Evolutionary conservation across 176 grass and related monocot genomes (phyloP), one percentile per base, ranked within the genome.

Genomic region (Oryza officinalis): DNA sequence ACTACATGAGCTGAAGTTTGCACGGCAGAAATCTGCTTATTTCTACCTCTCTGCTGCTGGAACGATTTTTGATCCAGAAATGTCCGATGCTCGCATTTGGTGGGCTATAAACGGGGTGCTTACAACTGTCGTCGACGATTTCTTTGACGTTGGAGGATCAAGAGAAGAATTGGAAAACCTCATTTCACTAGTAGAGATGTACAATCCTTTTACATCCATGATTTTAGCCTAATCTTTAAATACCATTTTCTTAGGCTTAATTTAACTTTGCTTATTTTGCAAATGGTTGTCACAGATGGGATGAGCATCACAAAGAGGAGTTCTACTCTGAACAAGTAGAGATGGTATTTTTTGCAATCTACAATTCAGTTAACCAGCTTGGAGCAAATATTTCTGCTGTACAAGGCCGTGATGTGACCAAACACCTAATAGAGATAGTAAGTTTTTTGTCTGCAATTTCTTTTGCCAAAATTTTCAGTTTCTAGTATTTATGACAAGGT

Each of bases 111-210:
- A 80, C 52, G 79, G 43, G 9, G 85, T 92, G n/a, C 88, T 94
- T 13, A 65, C 81, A 3, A 90, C 89, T 2, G 35, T 89, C 0
- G 61, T 92, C 30, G 92, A 94, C 6, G 92, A 94, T 71, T 86
- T 94, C n/a, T 94, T 94, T 32, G 92, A 94, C 9, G 13, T 70
- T 14, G 92, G 54, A 33, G 92, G 89, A 59, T 92, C 87, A 26
- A 82, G 37, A 74, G 77, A 92, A 59, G 92, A 94, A 66, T 41
- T 92, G 26, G 74, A 88, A 72, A 87, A 79, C 47, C 89, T 94
- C 52, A 79, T 91, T 15, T 20, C 70, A 13, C 63, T 96, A 77
- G 81, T 91, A 18, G 76, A 92, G 40, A 89, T 75, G 93, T 95
- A 82, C 8, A 13, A 47, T 67, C 41, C 17, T 79, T 79, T 78